Evolutionary conservation across 768 basidiomycete genomes (phyloP).

Genomic region (Gyrodon lividus): DNA sequence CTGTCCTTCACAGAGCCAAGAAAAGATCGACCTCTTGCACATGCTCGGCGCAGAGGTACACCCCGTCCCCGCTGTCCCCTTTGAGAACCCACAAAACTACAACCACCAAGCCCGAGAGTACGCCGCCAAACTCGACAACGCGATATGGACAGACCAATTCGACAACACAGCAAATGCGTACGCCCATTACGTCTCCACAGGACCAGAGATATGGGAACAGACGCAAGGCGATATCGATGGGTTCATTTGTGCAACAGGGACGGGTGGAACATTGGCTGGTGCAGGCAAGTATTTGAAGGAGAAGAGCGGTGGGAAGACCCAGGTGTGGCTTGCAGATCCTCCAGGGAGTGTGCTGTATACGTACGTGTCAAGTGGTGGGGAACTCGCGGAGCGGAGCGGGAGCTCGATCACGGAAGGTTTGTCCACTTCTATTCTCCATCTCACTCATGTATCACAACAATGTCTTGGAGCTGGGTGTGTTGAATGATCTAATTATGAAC

Average conservation of each 20-base stretch:
- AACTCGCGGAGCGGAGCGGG: constrained; percentile 73
- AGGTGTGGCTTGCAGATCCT: constrained; percentile 95
- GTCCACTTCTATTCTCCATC: constrained; percentile 3
- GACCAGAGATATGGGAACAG: constrained; percentile 96
- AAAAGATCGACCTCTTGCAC: constrained; percentile 95
- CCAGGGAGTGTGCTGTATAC: constrained; percentile 91
- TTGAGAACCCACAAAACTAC: constrained; percentile 93
- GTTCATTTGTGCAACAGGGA: constrained; percentile 95
- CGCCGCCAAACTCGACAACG: constrained; percentile 70
- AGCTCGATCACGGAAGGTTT: constrained; percentile 90
- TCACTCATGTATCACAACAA: background rate
- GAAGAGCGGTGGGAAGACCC: constrained; percentile 70
- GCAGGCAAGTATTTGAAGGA: constrained; percentile 83
- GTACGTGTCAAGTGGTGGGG: constrained; percentile 78
- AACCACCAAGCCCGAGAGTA: constrained; percentile 96
- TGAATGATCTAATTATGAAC: background rate
- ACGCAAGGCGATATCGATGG: constrained; percentile 75
- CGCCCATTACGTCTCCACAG: constrained; percentile 87
- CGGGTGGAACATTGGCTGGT: constrained; percentile 94
- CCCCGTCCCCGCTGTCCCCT: constrained; percentile 95
- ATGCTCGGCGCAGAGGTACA: constrained; percentile 98
- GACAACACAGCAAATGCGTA: constrained; percentile 92
- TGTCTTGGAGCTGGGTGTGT: background rate
- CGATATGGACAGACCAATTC: constrained; percentile 98
- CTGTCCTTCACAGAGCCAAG: constrained; percentile 69